Evolutionary conservation across 768 basidiomycete genomes (phyloP).

Genomic region (Mycena rosella): DNA sequence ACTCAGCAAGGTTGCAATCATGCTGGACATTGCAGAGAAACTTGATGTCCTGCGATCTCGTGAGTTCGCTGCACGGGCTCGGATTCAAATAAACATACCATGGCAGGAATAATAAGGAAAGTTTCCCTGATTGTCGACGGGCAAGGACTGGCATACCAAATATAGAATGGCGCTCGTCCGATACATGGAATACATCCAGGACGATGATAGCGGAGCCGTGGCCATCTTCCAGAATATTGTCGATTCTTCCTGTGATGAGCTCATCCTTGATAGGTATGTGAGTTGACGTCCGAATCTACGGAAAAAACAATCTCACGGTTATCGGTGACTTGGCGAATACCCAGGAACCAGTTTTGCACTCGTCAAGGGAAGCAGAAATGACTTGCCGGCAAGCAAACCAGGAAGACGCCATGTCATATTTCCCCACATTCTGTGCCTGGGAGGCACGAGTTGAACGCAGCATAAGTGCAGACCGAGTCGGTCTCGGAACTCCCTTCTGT

Average conservation of each 20-base stretch:
- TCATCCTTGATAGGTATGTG: neutral
- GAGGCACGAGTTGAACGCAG: constrained; percentile 7
- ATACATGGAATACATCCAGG: constrained; percentile 11
- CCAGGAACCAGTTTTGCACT: constrained; percentile 5
- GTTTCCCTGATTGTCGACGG: constrained; percentile 7
- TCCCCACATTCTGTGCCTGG: neutral
- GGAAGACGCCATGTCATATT: neutral
- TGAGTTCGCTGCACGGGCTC: too few species aligned
- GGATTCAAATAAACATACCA: too few species aligned
- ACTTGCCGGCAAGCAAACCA: constrained; percentile 8
- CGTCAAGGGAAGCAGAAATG: constrained; percentile 7
- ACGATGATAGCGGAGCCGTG: neutral
- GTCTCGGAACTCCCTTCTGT: neutral
- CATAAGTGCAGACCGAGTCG: neutral
- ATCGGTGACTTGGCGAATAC: constrained; percentile 19
- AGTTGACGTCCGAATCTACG: neutral
- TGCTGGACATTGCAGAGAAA: too few species aligned
- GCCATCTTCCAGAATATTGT: neutral
- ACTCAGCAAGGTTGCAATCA: too few species aligned
- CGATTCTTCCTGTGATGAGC: constrained; percentile 1
- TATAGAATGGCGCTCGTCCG: neutral
- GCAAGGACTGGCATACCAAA: constrained; percentile 19
- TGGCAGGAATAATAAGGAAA: too few species aligned
- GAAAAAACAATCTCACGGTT: neutral
- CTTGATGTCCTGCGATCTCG: too few species aligned